Base-by-base conservation (phyloP, 768 basidiomycete genomes). In the Antrodiella citrinella region DNA sequence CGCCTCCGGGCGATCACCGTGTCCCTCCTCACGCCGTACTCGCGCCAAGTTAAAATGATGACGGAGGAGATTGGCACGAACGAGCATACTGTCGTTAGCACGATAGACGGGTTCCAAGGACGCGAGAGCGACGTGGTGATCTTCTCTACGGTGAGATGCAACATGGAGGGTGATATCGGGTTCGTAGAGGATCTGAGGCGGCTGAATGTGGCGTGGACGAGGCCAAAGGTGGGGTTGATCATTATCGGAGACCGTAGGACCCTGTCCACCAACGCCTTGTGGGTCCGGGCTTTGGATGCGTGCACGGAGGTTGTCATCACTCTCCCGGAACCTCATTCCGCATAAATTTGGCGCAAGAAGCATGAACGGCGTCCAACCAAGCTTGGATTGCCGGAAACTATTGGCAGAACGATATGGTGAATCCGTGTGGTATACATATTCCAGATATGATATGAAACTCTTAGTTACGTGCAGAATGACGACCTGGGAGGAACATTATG, bases 171-270 rank as follows among this genome's bases (percentile, higher is more conserved):
- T 0, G 82, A 85, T 44, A 77, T 85, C 43, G 82, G 83, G 4
- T 86, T 85, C 54, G 65, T 84, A 26, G 79, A 80, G 21, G 81
- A 83, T 61, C 71, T 67, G 44, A 66, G 81, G 49, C 58, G 81
- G 54, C 60, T 82, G 57, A 83, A 86, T 57, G 83, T 86, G 5
- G 81, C 81, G 70, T 85, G 82, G 83, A 86, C 84, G 12, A 66
- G 84, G 1, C 79, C 82, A 1, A 68, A 70, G 54, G 57, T 78
- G 26, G 83, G 72, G 0, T 60, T 85, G 55, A 72, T 86, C 47
- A 67, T 86, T 24, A 67, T 84, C n/a, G 82, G 83, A 0, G 74
- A 83, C 60, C 65, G 65, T 23, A 61, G 57, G 1, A 84, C 82
- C 7, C 66, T 84, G 4, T 62, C 60, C 30, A 62, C 55, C 30